Percentiles rank a stretch among this genome's conserved stretches.
phyloP scores from a whole-genome alignment of 495 filamentous ascomycete species.

The Hypoxylon perforatum region DNA sequence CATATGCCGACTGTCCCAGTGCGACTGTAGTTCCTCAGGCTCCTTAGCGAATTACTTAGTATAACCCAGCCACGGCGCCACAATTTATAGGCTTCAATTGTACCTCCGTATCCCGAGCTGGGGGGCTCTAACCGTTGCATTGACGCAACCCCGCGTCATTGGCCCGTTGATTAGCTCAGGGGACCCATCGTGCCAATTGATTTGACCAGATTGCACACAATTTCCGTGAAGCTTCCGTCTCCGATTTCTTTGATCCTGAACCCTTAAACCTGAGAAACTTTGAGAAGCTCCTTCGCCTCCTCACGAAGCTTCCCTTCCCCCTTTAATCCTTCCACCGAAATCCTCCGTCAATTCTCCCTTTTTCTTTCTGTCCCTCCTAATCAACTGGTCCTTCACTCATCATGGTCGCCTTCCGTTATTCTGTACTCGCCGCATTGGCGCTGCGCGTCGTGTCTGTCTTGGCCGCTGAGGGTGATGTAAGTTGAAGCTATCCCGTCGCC shows the following conservation, averaged over 20 bases:
- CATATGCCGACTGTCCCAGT: too few relatives aligned
- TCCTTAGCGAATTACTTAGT: too few relatives aligned
- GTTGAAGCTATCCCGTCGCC: conserved; percentile 42
- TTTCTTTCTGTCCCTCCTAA: conserved; percentile 36
- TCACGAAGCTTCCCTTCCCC: conserved; percentile 3
- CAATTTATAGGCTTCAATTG: background rate
- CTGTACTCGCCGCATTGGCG: conserved; percentile 75
- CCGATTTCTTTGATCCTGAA: background rate
- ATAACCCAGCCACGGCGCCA: conserved; percentile 5
- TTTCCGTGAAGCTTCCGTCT: conserved; percentile 4
- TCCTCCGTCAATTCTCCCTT: conserved; percentile 5
- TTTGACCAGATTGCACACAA: conserved; percentile 41
- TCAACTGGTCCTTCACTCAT: conserved; percentile 43
- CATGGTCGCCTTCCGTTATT: conserved; percentile 80
- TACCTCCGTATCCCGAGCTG: too few relatives aligned
- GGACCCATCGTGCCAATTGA: conserved; percentile 36
- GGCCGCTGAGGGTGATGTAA: conserved; percentile 67
- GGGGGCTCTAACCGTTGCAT: too few relatives aligned
- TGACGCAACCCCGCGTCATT: conserved; percentile 40
- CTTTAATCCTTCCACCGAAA: conserved; percentile 23
- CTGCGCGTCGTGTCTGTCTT: conserved; percentile 73
- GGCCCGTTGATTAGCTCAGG: conserved; percentile 15
- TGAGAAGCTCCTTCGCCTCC: conserved; percentile 14
- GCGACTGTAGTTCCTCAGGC: too few relatives aligned
- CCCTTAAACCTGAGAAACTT: conserved; percentile 10